Evolutionary conservation across 805 yeast genomes (phyloP), one percentile per base, ranked within the genome.

Genomic region (Wickerhamiella allomyrinae): DNA sequence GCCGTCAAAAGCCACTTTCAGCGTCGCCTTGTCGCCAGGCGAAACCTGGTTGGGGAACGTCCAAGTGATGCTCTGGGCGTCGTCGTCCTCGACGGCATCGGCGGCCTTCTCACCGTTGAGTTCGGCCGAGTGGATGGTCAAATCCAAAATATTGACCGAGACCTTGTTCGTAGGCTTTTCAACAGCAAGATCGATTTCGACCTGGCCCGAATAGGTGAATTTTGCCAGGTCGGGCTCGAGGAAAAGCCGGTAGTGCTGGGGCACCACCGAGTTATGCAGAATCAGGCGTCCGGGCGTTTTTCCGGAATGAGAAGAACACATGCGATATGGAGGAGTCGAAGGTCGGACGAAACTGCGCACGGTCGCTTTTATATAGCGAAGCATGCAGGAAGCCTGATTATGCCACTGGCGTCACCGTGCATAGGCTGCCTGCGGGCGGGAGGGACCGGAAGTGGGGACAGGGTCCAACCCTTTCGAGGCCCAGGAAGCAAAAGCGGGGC

Each of bases 181-280:
- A 24, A 73, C 73, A 10, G 61, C 59, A 38, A 80, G 62, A 34
- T 68, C 61, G 42, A 80, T 58, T 24, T 47, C 55, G 25, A 61
- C 65, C 19, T 46, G 41, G 20, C 66, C 66, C 24, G 49, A 36
- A 48, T 50, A 61, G 34, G 55, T 52, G 48, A 67, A 69, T 27
- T 60, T 59, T 7, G 52, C 58, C 22, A 67, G 58, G 52, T 77
- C 71, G 29, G 93, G 85, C 52, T 76, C 78, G 41, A 76, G 63
- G 15, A 76, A 69, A 25, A 91, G 59, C 42, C 75, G 72, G 58
- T 91, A 89, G 60, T 81, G 82, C 27, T 64, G 52, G 27, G 98
- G 96, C 45, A 69, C 69, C 46, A 86, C 79, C 41, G 71, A 65
- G 39, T 66, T 65, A 52, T 83, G 93, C 46, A 76, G 72, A 4